These are phyloP conservation scores for Suillus bovinus DNA, from an alignment of 768 basidiomycete species.

Conservation along the genomic window DNA sequence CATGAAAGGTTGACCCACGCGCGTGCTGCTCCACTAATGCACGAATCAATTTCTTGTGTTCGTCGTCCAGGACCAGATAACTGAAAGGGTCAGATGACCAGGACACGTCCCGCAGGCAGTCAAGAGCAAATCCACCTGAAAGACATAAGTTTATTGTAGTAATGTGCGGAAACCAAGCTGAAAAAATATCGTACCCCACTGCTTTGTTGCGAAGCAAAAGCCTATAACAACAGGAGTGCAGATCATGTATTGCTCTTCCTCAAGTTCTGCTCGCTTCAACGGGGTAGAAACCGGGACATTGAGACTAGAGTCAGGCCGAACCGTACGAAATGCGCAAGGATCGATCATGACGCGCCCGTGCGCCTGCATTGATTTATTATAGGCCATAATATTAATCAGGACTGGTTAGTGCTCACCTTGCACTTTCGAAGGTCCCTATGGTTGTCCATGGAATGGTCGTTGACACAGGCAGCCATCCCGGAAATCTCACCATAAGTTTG, in stretches of 20 bases:
- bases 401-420: too few relatives aligned
- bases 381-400: background rate
- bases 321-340: background rate
- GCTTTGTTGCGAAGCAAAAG: background rate
- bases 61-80: background rate
- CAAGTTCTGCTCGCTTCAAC: background rate
- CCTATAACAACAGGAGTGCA: background rate
- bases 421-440: too few relatives aligned
- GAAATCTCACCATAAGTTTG: too few relatives aligned
- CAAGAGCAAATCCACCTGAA: background rate
- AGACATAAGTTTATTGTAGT: background rate
- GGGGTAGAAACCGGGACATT: background rate
- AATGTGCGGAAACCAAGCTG: too few relatives aligned
- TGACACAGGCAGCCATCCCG: too few relatives aligned
- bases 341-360: background rate
- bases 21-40: background rate
- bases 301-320: background rate
- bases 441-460: too few relatives aligned
- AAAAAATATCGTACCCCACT: background rate
- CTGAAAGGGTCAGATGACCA: background rate
- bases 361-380: background rate
- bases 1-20: background rate
- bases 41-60: background rate
- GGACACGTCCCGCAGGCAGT: background rate
- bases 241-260: slow-evolving; percentile 1